phyloP scores from a whole-genome alignment of 108 stramenopile genomes.

The Cyclotella cryptica region DNA sequence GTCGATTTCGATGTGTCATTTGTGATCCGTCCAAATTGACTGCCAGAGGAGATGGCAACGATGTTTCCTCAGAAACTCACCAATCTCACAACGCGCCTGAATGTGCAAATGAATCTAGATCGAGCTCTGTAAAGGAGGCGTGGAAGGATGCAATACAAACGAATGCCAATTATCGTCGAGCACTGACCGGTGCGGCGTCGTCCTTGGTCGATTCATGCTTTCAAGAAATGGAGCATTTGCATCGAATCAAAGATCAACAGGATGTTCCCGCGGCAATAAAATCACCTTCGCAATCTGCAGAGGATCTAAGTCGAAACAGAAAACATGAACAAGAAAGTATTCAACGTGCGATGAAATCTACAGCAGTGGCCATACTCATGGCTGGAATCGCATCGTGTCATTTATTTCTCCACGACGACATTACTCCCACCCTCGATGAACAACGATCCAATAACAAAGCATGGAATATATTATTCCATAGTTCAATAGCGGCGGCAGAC shows the following conservation, averaged over 20 bases:
- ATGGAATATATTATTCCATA: conserved; percentile 42
- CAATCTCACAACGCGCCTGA: no score
- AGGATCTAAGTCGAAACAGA: neutral
- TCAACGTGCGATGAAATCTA: conserved; percentile 32
- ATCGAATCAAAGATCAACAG: neutral
- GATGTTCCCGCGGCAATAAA: neutral
- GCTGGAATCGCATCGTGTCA: conserved; percentile 40
- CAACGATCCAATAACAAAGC: neutral
- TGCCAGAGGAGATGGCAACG: no score
- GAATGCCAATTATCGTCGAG: conserved; percentile 28
- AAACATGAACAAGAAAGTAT: conserved; percentile 14
- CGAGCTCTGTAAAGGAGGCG: neutral
- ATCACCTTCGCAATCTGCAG: neutral
- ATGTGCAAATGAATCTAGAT: no score
- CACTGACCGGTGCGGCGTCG: conserved; percentile 30
- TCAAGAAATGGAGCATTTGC: neutral
- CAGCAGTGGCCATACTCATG: conserved; percentile 44
- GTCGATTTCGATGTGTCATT: conserved; percentile 45
- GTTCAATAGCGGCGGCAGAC: conserved; percentile 35
- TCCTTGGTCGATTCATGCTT: conserved; percentile 32
- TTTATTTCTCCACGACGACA: conserved; percentile 29
- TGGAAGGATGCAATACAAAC: conserved; percentile 38
- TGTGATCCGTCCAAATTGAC: neutral
- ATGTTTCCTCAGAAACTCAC: neutral
- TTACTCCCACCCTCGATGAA: neutral